phyloP scores from a whole-genome alignment of 164 flowering plant species.

The Stephania japonica region DNA sequence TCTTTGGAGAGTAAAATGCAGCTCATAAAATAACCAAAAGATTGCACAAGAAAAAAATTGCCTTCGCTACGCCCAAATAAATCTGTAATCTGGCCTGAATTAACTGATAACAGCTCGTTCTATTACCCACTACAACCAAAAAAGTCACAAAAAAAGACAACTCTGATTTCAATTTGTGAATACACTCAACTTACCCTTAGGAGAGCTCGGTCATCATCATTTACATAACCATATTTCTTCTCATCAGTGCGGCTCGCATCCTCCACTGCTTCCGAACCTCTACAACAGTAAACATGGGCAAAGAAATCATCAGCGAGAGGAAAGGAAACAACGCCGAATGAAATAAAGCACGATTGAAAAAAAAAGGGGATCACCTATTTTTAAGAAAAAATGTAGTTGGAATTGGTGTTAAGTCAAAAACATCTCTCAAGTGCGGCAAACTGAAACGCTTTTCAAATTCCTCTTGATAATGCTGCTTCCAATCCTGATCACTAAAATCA shows the following conservation, averaged over 20 bases:
- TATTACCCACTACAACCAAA: not conserved
- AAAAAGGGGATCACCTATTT: constrained; percentile 20
- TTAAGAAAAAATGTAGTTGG: constrained; percentile 28
- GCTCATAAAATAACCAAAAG: not conserved
- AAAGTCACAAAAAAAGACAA: not conserved
- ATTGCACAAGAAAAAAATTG: too few species aligned
- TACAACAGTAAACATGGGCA: constrained; percentile 8
- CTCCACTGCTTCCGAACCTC: constrained; percentile 19
- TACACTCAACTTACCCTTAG: constrained; percentile 23
- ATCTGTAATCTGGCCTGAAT: not conserved
- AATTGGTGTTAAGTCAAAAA: constrained; percentile 25
- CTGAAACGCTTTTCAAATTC: constrained; percentile 27
- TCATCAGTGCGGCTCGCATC: constrained; percentile 14
- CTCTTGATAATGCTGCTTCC: constrained; percentile 24
- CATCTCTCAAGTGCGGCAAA: constrained; percentile 31
- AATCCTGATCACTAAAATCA: constrained; percentile 25
- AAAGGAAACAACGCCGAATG: not conserved
- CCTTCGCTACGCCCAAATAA: not conserved
- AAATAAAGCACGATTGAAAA: not conserved
- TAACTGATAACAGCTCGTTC: not conserved
- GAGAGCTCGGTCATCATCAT: constrained; percentile 34
- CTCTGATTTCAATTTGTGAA: not conserved
- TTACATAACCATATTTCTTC: constrained; percentile 31
- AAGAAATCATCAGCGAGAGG: not conserved
- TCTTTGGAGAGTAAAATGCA: not conserved